Base-by-base conservation (phyloP, 1,139 yeast genomes). In the Kodamaea plutei region DNA sequence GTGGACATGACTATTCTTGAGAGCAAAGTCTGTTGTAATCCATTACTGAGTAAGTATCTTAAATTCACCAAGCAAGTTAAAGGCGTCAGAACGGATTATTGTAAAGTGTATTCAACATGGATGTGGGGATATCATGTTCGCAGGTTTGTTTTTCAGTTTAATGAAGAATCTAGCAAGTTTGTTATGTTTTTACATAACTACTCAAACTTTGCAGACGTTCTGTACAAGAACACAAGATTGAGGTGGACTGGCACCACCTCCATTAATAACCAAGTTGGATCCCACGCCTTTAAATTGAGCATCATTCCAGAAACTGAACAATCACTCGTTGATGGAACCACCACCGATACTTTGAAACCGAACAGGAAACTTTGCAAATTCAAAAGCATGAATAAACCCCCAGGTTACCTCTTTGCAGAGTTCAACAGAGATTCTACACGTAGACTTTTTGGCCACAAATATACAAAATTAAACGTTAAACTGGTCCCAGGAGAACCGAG, bases 161-260 rank as follows among this genome's bases (percentile, higher is more conserved):
- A 38, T 23, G 23, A 18, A 8, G 23, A 26, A 7, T 28, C 30
- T 19, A 30, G 29, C 10, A 27, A 26, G 12, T 23, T 37, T 8
- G 36, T 38, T n/a, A 25, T 42, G 25, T 35, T 42, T 18, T 29
- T 30, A 6, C 38, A 38, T 31, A 37, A 39, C 31, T 26, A 36
- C 16, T 32, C 34, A 4, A 26, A 34, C 5, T 42, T 30, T 26
- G 36, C 46, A 4, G 46, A 42, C 27, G 31, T 39, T 5, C 15
- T 34, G n/a, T 42, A 38, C 39, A 39, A 39, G 17, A 35, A 36
- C 5, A 38, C 34, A 8, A 27, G 31, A 20, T 15, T 41, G 10
- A 23, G 46, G 14, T 41, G 44, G 39, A 23, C 31, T 15, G 43
- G 43, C 11, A 34, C 37, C 8, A 19, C 39, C 6, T 33, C 44